Evolutionary conservation across 2,329 filamentous ascomycete genomes (phyloP).

Genomic region (Colletotrichum sojae): DNA sequence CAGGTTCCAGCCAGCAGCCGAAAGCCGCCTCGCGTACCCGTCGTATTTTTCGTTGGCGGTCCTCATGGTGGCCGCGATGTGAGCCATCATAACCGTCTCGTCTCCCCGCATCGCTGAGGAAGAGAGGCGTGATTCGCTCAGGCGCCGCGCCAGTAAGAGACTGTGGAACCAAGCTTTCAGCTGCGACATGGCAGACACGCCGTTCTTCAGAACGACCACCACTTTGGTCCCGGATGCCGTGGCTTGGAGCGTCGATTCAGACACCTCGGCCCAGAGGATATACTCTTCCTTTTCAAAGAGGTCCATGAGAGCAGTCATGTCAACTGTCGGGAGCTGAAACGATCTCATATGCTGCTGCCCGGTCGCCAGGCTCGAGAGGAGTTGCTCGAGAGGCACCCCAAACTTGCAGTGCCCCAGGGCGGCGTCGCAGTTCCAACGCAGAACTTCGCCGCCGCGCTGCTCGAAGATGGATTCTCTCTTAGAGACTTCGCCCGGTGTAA

Average conservation of each 20-base stretch:
- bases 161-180: slow-evolving; percentile 38
- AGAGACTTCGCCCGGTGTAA: slow-evolving; percentile 22
- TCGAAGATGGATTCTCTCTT: slow-evolving; percentile 30
- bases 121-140: neutral
- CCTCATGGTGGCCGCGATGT: slow-evolving; percentile 12
- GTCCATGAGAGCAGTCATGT: slow-evolving; percentile 1
- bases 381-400: slow-evolving; percentile 12
- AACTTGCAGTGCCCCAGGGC: slow-evolving; percentile 33
- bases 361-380: slow-evolving; percentile 11
- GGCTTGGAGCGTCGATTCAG: neutral
- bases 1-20: slow-evolving; percentile 29
- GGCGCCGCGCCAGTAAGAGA: neutral
- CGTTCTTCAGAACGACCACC: slow-evolving; percentile 29
- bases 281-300: slow-evolving; percentile 28
- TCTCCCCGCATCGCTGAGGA: neutral
- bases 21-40: slow-evolving; percentile 13
- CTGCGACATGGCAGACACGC: slow-evolving; percentile 26
- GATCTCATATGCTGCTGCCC: slow-evolving; percentile 5
- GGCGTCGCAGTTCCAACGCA: slow-evolving; percentile 21
- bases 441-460: slow-evolving; percentile 26
- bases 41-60: slow-evolving; percentile 24
- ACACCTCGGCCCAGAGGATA: slow-evolving; percentile 23
- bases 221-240: slow-evolving; percentile 12
- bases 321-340: slow-evolving; percentile 22
- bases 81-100: slow-evolving; percentile 15